These are phyloP conservation scores for Lecanosticta acicola DNA, from an alignment of 2,329 filamentous ascomycete species.

Conservation along the genomic window DNA sequence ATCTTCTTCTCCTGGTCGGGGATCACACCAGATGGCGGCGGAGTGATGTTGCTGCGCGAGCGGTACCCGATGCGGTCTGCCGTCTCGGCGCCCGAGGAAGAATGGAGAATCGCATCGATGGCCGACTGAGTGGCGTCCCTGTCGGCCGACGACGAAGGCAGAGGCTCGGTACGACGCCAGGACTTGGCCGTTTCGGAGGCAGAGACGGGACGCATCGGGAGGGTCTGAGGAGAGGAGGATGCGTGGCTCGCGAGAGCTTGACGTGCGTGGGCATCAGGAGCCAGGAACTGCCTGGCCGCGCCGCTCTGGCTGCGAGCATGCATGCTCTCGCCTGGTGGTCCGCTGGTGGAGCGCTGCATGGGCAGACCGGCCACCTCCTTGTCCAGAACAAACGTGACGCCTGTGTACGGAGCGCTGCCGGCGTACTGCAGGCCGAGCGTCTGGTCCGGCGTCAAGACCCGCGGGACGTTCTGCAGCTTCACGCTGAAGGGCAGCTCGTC, in stretches of 20 bases:
- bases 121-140: constrained; percentile 21
- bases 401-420: constrained; percentile 24
- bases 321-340: constrained; percentile 10
- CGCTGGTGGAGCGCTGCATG: constrained; percentile 16
- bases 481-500: constrained; percentile 40
- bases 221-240: constrained; percentile 1
- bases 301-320: constrained; percentile 17
- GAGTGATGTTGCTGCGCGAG: constrained; percentile 9
- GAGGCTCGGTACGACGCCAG: constrained; percentile 22
- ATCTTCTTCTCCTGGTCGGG: constrained; percentile 55
- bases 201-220: constrained; percentile 14
- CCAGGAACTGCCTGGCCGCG: constrained; percentile 16
- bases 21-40: constrained; percentile 35
- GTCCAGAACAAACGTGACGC: constrained; percentile 24
- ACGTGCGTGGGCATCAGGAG: constrained; percentile 22
- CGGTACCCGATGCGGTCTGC: constrained; percentile 28
- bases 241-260: constrained; percentile 14
- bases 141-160: background rate
- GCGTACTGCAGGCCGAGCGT: constrained; percentile 29
- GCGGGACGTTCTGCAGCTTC: constrained; percentile 35
- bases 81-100: constrained; percentile 24
- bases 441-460: constrained; percentile 29
- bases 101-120: constrained; percentile 29
- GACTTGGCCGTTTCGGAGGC: constrained; percentile 21
- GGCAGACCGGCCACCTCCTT: constrained; percentile 2